phyloP scores from a whole-genome alignment of 805 yeast species.

The Suhomyces tanzawaensis region DNA sequence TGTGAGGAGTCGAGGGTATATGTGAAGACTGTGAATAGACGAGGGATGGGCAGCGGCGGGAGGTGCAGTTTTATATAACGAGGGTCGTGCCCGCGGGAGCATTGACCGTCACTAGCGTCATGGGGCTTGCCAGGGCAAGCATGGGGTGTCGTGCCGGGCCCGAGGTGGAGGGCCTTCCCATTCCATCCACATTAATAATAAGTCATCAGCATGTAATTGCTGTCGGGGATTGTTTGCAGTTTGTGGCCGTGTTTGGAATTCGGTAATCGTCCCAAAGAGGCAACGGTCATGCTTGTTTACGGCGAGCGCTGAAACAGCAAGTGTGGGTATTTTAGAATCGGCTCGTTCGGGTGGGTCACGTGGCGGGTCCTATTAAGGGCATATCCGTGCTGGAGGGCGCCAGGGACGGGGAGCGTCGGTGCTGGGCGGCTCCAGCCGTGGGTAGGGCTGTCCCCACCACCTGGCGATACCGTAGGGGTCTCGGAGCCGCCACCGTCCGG shows the following conservation, averaged over 20 bases:
- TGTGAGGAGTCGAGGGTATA: slow-evolving; percentile 6
- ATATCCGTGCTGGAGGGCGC: background rate
- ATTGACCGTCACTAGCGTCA: background rate
- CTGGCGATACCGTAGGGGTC: background rate
- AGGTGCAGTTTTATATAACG: background rate
- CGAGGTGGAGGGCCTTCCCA: slow-evolving; percentile 1
- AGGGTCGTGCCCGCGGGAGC: background rate
- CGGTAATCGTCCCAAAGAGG: slow-evolving; percentile 12
- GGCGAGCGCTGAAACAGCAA: slow-evolving; percentile 9
- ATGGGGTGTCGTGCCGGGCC: background rate
- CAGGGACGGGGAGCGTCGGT: no score
- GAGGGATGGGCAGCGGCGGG: background rate
- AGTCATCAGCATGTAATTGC: slow-evolving; percentile 3
- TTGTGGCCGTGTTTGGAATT: slow-evolving; percentile 4
- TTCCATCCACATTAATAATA: slow-evolving; percentile 4
- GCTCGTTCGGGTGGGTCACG: slow-evolving; percentile 16
- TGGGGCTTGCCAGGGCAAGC: background rate
- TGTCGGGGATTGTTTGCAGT: slow-evolving; percentile 1
- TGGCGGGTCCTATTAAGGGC: background rate
- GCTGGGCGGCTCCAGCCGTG: no score
- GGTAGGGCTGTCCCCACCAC: no score
- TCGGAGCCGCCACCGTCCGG: no score
- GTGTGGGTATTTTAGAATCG: slow-evolving; percentile 11
- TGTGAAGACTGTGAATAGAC: background rate
- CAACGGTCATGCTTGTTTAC: slow-evolving; percentile 18